Conservation (phyloP, 2,329 filamentous ascomycete species). For the Scedosporium boydii region DNA sequence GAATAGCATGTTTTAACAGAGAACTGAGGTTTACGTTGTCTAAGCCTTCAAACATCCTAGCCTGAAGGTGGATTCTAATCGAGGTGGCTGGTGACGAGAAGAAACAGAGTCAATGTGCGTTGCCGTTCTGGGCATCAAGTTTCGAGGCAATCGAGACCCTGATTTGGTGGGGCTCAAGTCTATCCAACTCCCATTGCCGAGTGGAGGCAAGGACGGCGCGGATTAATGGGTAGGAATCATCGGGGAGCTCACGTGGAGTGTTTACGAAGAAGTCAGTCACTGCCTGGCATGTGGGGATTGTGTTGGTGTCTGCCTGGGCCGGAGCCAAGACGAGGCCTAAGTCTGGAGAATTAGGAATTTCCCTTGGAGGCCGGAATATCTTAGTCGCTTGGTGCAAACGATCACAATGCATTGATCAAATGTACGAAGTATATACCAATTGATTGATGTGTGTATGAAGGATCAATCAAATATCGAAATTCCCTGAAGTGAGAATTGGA, state of each 20-base stretch:
- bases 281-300: too few relatives aligned
- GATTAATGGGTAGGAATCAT: neutral
- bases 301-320: neutral
- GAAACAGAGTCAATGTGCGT: neutral
- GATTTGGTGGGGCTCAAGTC: neutral
- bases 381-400: too few relatives aligned
- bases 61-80: neutral
- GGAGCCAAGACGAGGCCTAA: neutral
- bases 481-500: too few relatives aligned
- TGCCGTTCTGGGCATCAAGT: neutral
- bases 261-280: too few relatives aligned
- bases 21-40: neutral
- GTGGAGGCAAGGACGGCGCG: neutral
- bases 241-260: neutral
- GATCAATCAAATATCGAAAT: too few relatives aligned
- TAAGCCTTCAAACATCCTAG: neutral
- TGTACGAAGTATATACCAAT: too few relatives aligned
- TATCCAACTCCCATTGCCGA: neutral
- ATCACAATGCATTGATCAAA: too few relatives aligned
- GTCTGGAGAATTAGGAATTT: neutral
- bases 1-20: neutral
- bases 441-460: too few relatives aligned
- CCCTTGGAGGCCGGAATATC: too few relatives aligned
- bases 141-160: neutral
- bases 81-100: neutral